Conservation (phyloP, 2,329 filamentous ascomycete genomes). For the Colletotrichum graminicola region DNA sequence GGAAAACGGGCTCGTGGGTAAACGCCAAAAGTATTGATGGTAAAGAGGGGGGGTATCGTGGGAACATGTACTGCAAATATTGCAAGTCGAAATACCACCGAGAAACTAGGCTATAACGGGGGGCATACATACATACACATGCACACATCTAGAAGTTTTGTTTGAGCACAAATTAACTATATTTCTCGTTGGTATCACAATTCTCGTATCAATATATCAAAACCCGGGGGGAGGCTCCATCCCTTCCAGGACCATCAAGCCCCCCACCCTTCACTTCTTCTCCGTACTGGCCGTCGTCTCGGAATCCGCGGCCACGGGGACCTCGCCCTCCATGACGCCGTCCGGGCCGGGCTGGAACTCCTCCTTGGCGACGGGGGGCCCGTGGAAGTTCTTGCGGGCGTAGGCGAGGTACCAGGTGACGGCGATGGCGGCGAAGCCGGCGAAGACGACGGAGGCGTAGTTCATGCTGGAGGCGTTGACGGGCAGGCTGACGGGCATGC, state of each 20-base stretch:
- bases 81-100: no score
- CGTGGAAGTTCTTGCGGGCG: slow-evolving; percentile 73
- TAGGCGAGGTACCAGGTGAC: slow-evolving; percentile 73
- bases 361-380: slow-evolving; percentile 59
- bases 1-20: not conserved
- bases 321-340: slow-evolving; percentile 37
- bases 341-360: slow-evolving; percentile 42
- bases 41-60: no score
- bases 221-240: not conserved
- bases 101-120: no score
- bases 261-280: slow-evolving; percentile 22
- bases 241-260: not conserved
- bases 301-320: slow-evolving; percentile 16
- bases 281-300: slow-evolving; percentile 36
- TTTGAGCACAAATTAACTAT: not conserved
- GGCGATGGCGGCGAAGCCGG: slow-evolving; percentile 71
- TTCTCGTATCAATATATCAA: not conserved
- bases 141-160: not conserved
- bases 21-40: not conserved
- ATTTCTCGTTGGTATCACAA: not conserved
- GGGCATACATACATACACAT: no score
- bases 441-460: slow-evolving; percentile 75
- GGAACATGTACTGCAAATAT: no score
- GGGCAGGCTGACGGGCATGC: slow-evolving; percentile 76
- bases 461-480: slow-evolving; percentile 72